These are phyloP conservation scores for Solanum raphanifolium DNA, from an alignment of 257 asterid species.

Conservation along the genomic window DNA sequence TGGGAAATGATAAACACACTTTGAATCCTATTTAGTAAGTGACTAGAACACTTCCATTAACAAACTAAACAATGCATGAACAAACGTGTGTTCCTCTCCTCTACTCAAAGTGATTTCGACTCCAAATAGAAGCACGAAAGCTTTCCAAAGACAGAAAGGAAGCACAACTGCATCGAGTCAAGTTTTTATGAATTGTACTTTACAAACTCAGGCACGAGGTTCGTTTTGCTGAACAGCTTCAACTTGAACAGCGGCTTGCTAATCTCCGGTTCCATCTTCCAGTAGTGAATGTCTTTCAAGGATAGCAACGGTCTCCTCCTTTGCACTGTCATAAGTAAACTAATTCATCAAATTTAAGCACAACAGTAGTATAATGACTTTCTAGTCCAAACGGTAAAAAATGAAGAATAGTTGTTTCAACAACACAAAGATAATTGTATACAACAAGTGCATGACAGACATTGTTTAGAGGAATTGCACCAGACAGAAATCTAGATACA, in stretches of 20 bases:
- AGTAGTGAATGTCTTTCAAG: slow-evolving; percentile 39
- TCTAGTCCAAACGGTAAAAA: background rate
- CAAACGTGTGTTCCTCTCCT: background rate
- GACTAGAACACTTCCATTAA: background rate
- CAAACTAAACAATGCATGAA: background rate
- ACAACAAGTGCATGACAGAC: background rate
- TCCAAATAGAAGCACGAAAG: background rate
- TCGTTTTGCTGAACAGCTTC: background rate
- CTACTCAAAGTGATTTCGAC: background rate
- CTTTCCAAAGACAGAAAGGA: background rate
- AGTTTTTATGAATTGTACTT: background rate
- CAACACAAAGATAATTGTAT: background rate
- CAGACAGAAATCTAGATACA: background rate
- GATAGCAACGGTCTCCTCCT: slow-evolving; percentile 50
- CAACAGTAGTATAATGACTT: background rate
- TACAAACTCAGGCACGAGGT: background rate
- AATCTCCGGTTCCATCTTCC: slow-evolving; percentile 24
- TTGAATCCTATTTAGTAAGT: background rate
- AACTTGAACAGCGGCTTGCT: background rate
- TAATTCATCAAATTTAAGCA: background rate
- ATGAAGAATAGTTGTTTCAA: background rate
- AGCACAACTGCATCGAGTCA: background rate
- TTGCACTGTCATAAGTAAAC: slow-evolving; percentile 29
- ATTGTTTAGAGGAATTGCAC: background rate
- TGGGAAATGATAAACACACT: background rate